Evolutionary conservation across 345 rosid species (phyloP), one percentile per base, ranked within the genome.

Genomic region (Hibiscus tridactylites): DNA sequence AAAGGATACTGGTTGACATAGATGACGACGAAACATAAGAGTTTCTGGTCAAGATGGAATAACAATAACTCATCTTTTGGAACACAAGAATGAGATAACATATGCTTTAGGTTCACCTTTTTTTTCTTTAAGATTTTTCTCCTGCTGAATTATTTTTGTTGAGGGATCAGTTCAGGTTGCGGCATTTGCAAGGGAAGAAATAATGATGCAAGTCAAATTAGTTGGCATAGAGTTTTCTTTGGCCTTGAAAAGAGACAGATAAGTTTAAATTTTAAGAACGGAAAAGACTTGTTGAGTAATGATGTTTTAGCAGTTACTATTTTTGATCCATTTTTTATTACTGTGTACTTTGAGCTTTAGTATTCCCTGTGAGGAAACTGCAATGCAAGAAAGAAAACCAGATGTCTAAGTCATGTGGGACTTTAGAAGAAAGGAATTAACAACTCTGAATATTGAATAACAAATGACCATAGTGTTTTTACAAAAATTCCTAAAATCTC

Each of bases 1-100:
- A 50, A 50, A 50, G 6, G 54, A 50, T 95, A 73, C 83, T 92
- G 9, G 83, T 96, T 5, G 98, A 89, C 77, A 75, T 85, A 19
- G 83, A 81, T 4, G 86, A 83, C 61, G 86, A 83, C 64, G 87
- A 87, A 70, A 87, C 86, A 9, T 85, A 65, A 65, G 64, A 64
- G 52, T 66, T 15, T 56, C 26, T 31, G 6, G 2, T 28, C 1
- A 2, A 15, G 17, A 2, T 47, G 56, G 62, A 60, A 12, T 7
- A 63, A 65, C 29, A 60, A 12, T 12, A 63, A 71, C 29, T 52
- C 28, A 37, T 72, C 11, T 2, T 71, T 42, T 58, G 58, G 74
- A n/a, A 42, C 24, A 44, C 37, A 49, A 29, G 26, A 59, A 17
- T 71, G 74, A 71, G 44, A 11, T 39, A 33, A 11, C 54, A 15